These are phyloP conservation scores for Candolleomyces aberdarensis DNA, from an alignment of 768 basidiomycete species.

Conservation along the genomic window DNA sequence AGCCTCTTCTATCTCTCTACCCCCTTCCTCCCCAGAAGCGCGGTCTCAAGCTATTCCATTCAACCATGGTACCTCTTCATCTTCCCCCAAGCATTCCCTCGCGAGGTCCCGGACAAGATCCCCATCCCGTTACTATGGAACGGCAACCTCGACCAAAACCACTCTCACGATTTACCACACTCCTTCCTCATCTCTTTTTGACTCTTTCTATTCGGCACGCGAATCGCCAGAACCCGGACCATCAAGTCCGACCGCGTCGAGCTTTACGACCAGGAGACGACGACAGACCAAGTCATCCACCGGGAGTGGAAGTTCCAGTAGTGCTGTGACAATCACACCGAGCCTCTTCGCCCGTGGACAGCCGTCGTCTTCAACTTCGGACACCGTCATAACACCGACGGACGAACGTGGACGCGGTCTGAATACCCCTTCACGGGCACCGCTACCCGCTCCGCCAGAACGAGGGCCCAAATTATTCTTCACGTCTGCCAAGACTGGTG, in stretches of 20 bases:
- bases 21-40: not conserved
- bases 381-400: not conserved
- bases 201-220: slow-evolving; percentile 56
- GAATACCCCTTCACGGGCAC: slow-evolving; percentile 5
- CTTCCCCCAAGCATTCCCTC: not conserved
- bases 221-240: slow-evolving; percentile 44
- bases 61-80: slow-evolving; percentile 18
- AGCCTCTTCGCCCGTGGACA: slow-evolving; percentile 47
- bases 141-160: slow-evolving; percentile 56
- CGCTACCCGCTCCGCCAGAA: slow-evolving; percentile 32
- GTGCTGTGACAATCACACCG: slow-evolving; percentile 57
- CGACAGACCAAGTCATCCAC: slow-evolving; percentile 26
- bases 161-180: slow-evolving; percentile 70
- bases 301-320: slow-evolving; percentile 42
- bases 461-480: slow-evolving; percentile 66
- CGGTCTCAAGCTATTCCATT: not conserved
- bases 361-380: not conserved
- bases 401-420: not conserved
- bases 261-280: slow-evolving; percentile 12
- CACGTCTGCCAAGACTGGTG: slow-evolving; percentile 76
- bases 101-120: slow-evolving; percentile 33
- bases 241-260: slow-evolving; percentile 15
- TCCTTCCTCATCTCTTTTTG: slow-evolving; percentile 73
- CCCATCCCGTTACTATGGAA: slow-evolving; percentile 30
- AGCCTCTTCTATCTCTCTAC: slow-evolving; percentile 14